Conservation (phyloP, 163 green algal species). For the Chlorella variabilis region DNA sequence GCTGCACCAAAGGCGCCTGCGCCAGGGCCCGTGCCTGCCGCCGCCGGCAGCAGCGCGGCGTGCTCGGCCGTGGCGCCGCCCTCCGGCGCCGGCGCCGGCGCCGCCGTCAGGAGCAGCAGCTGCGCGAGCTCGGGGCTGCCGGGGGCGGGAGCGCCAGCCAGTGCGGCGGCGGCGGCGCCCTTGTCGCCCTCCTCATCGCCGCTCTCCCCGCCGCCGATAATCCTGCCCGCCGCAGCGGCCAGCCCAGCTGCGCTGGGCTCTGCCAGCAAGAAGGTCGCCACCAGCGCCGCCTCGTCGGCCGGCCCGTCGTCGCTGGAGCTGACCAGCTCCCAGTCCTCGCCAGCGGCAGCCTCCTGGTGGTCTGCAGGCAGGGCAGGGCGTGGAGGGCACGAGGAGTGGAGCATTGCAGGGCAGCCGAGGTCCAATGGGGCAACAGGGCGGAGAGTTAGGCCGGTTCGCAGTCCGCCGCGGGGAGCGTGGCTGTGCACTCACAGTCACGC, state of each 20-base stretch:
- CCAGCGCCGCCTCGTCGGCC: conserved; percentile 7
- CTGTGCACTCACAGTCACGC: no score
- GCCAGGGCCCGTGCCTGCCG: no score
- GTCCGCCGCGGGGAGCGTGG: no score
- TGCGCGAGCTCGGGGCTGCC: conserved; percentile 23
- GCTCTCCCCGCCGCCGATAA: no score
- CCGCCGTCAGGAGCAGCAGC: conserved; percentile 17
- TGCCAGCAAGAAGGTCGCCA: neutral
- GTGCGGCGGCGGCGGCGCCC: neutral
- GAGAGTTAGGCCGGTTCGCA: no score
- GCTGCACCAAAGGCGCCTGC: no score
- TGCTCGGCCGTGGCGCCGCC: neutral
- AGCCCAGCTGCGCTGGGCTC: neutral
- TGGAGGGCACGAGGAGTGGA: neutral
- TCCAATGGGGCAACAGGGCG: no score
- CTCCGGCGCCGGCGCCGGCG: neutral
- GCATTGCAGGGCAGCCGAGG: no score
- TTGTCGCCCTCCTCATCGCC: neutral
- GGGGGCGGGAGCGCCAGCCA: conserved; percentile 1
- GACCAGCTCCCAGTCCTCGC: conserved; percentile 26
- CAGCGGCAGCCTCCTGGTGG: neutral
- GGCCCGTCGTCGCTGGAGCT: conserved; percentile 3
- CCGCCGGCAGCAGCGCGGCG: no score
- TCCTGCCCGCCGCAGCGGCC: no score
- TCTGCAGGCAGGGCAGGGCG: neutral